Percentiles rank a stretch among this genome's conserved stretches.
Evolutionary conservation across 768 basidiomycete species (phyloP).

Genomic region (Macrolepiota dolichaula): DNA sequence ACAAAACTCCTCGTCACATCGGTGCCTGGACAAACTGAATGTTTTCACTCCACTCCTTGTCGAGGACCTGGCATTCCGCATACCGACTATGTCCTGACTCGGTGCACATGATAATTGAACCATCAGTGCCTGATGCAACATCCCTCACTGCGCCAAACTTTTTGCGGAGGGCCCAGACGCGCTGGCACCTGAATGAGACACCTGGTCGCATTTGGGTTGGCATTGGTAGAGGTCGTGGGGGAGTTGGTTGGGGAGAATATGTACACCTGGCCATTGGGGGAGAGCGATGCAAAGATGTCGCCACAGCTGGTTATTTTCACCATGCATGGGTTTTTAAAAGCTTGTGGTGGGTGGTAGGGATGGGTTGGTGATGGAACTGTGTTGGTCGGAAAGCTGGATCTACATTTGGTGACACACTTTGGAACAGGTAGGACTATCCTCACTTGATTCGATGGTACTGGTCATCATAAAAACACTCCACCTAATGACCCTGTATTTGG

Average conservation of each 20-base stretch:
- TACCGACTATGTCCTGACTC: slow-evolving; percentile 90
- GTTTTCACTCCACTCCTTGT: slow-evolving; percentile 33
- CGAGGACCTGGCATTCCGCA: slow-evolving; percentile 39
- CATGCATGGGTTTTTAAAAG: slow-evolving; percentile 65
- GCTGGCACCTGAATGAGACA: slow-evolving; percentile 69
- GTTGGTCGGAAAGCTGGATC: slow-evolving; percentile 66
- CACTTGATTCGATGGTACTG: slow-evolving; percentile 72
- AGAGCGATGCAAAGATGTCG: slow-evolving; percentile 77
- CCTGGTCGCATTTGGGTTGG: slow-evolving; percentile 27
- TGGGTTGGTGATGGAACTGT: slow-evolving; percentile 73
- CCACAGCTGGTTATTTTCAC: slow-evolving; percentile 79
- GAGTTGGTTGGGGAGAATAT: slow-evolving; percentile 48
- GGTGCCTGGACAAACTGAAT: slow-evolving; percentile 78
- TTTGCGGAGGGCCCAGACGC: slow-evolving; percentile 87
- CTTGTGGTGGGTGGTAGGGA: slow-evolving; percentile 81
- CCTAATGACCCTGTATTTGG: slow-evolving; percentile 75
- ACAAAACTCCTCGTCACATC: slow-evolving; percentile 76
- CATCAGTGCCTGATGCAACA: slow-evolving; percentile 84
- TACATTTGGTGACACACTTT: neutral
- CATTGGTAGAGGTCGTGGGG: slow-evolving; percentile 17
- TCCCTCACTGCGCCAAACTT: slow-evolving; percentile 88
- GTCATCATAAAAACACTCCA: slow-evolving; percentile 81
- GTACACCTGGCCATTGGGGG: slow-evolving; percentile 88
- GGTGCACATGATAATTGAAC: slow-evolving; percentile 88
- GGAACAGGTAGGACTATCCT: slow-evolving; percentile 15